Percentiles rank a stretch among this genome's conserved stretches.
Conservation (phyloP, 2,329 filamentous ascomycete species). For the Apiospora aurea region DNA sequence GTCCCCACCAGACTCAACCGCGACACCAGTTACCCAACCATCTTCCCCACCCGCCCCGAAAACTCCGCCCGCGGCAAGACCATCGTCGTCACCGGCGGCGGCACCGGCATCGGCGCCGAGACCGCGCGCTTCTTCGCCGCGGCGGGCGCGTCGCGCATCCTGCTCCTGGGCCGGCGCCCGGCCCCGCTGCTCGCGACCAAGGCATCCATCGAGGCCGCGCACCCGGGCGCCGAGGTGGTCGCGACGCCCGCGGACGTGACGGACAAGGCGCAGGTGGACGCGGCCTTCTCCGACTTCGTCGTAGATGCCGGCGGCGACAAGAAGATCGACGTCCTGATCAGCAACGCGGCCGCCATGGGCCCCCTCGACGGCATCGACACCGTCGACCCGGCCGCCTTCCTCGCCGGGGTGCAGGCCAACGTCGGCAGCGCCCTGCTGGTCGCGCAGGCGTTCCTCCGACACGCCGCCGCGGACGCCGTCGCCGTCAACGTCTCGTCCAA, state of each 20-base stretch:
- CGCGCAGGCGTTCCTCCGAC: constrained; percentile 44
- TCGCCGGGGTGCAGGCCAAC: constrained; percentile 44
- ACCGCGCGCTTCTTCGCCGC: constrained; percentile 51
- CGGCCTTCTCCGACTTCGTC: constrained; percentile 41
- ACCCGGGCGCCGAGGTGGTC: constrained; percentile 43
- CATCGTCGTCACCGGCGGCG: constrained; percentile 52
- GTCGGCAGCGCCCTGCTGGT: constrained; percentile 43
- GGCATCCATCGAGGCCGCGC: constrained; percentile 43
- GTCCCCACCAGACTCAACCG: constrained; percentile 48
- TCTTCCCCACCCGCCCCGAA: constrained; percentile 48
- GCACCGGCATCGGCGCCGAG: constrained; percentile 52
- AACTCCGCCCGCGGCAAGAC: constrained; percentile 49
- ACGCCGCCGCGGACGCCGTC: constrained; percentile 40
- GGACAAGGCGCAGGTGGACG: constrained; percentile 40
- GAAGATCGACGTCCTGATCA: constrained; percentile 49
- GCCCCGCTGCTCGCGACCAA: constrained; percentile 46
- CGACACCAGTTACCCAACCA: constrained; percentile 42
- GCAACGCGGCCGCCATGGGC: constrained; percentile 45
- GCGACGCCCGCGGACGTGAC: constrained; percentile 43
- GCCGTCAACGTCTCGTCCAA: constrained; percentile 46
- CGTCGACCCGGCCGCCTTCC: constrained; percentile 42
- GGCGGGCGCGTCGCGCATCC: constrained; percentile 52
- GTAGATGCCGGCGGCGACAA: constrained; percentile 30
- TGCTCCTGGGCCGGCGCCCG: constrained; percentile 50
- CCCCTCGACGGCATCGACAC: constrained; percentile 37